Conservation (phyloP, 164 flowering plant species). For the Tinospora cordifolia region DNA sequence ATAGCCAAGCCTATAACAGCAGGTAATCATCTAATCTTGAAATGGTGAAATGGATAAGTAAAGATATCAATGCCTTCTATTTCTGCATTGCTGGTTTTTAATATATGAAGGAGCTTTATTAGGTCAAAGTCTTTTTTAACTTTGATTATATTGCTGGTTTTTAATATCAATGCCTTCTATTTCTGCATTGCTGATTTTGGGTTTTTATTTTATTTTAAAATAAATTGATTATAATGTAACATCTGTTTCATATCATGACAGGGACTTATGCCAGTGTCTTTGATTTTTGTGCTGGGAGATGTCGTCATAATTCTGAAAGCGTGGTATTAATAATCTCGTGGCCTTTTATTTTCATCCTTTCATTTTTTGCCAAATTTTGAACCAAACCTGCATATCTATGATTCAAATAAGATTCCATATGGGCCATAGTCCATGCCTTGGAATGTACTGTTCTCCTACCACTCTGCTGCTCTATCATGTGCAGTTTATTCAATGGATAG, state of each 20-base stretch:
- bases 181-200: no score
- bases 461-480: no score
- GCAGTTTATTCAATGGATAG: no score
- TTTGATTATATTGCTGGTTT: no score
- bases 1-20: slow-evolving; percentile 77
- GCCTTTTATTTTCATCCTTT: not conserved
- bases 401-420: not conserved
- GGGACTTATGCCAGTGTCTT: slow-evolving; percentile 77
- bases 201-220: no score
- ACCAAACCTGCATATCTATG: not conserved
- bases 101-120: not conserved
- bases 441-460: no score
- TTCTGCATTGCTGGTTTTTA: not conserved
- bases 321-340: slow-evolving; percentile 49
- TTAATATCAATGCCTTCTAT: no score
- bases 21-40: slow-evolving; percentile 35
- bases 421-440: not conserved
- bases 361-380: not conserved
- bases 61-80: no score
- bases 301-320: slow-evolving; percentile 94
- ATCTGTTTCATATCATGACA: slow-evolving; percentile 20
- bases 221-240: not conserved
- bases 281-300: slow-evolving; percentile 91
- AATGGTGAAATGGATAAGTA: not conserved
- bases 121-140: no score